Base-by-base conservation (phyloP, 2,329 filamentous ascomycete species). In the Scedosporium dehoogii region DNA sequence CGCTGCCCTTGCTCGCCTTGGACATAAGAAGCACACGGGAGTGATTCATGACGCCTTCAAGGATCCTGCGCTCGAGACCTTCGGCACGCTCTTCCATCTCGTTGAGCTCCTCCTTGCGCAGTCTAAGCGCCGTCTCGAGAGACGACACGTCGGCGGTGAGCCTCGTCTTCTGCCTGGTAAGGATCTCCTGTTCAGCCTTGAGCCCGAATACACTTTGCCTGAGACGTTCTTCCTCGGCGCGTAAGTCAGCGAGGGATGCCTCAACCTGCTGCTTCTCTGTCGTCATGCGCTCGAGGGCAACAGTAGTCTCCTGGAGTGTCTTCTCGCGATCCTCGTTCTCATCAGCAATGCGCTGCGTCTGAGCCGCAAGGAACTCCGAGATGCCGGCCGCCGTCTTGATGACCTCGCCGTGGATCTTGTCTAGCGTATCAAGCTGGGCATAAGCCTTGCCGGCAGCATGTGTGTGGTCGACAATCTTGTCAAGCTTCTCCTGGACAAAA, bases 11-110 rank as follows among this genome's bases (percentile, higher is more conserved):
- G 67, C 73, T 77, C 3, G 83, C 77, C 76, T 90, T 88, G 67
- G 85, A 80, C 78, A 94, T 89, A 63, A 97, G 83, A n/a, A 97
- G 81, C 58, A 90, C 85, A 6, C 93, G 89, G 21, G 93, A 97
- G 72, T 97, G 93, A 69, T 97, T 92, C 77, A 99, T 96, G 65
- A 97, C 91, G 27, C 93, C 92, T 67, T 97, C 93, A 38, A 99
- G 78, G 67, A 99, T 96, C 27, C 94, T 87, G 60, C 92, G 89
- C 76, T 99, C 94, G 25, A 99, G 81, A 3, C 86, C 85, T 72
- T 97, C 92, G 2, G 93, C 94, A 65, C 93, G 89, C 10, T 83
- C 79, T 72, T 97, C 93, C 90, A 99, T 97, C 27, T 89, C 83
- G 56, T 91, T 86, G 64, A 99, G 85, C 75, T 97, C 94, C 68